These are phyloP conservation scores for Teunomyces aglyptinius DNA, from an alignment of 805 yeast genomes.

Conservation along the genomic window DNA sequence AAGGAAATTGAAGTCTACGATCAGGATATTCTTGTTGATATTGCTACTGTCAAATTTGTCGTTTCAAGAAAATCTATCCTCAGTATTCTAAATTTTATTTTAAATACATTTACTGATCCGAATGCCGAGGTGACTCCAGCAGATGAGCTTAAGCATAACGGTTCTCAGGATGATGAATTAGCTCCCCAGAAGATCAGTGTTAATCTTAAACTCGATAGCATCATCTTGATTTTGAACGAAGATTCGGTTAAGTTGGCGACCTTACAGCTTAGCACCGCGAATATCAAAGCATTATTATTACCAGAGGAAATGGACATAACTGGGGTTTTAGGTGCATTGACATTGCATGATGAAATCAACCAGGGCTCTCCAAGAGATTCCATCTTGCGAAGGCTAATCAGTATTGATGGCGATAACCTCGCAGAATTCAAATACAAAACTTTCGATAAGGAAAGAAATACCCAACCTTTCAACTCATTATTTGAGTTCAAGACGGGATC, in stretches of 20 bases:
- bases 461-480: constrained; percentile 51
- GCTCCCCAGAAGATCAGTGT: constrained; percentile 78
- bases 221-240: constrained; percentile 74
- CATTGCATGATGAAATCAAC: constrained; percentile 72
- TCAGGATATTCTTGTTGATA: constrained; percentile 65
- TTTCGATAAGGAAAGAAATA: constrained; percentile 52
- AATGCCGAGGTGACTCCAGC: constrained; percentile 64
- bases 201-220: constrained; percentile 65
- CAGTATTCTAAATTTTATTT: constrained; percentile 72
- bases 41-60: constrained; percentile 77
- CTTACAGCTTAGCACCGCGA: constrained; percentile 69
- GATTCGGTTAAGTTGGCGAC: constrained; percentile 83
- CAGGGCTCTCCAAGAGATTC: constrained; percentile 61
- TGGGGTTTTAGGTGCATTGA: constrained; percentile 74
- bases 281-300: constrained; percentile 58
- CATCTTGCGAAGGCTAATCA: constrained; percentile 59
- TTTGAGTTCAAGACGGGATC: constrained; percentile 73
- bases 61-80: constrained; percentile 75
- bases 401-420: constrained; percentile 76
- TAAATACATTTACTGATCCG: constrained; percentile 88
- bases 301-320: constrained; percentile 76
- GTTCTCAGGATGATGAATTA: constrained; percentile 50
- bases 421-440: constrained; percentile 87
- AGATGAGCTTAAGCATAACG: constrained; percentile 67
- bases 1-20: constrained; percentile 68